phyloP scores from a whole-genome alignment of 2,329 filamentous ascomycete genomes.

The Colletotrichum sublineola region DNA sequence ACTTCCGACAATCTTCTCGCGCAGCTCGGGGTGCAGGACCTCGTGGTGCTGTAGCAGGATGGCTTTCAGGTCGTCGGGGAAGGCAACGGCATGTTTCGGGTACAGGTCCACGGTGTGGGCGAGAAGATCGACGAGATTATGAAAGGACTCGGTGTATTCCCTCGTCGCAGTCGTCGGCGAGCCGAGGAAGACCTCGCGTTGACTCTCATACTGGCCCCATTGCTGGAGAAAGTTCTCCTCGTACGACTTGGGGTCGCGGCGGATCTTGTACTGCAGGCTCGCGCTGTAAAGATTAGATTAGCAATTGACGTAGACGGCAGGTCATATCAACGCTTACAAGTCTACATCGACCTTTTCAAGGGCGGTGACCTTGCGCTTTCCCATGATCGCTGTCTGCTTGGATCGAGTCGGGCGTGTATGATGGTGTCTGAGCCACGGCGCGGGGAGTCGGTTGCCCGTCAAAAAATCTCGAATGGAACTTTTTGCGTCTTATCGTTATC shows the following conservation, averaged over 20 bases:
- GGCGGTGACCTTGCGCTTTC: constrained; percentile 89
- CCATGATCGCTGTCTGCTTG: constrained; percentile 64
- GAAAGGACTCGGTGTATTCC: constrained; percentile 84
- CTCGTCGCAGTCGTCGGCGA: constrained; percentile 83
- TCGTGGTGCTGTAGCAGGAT: constrained; percentile 88
- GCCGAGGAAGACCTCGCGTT: constrained; percentile 90
- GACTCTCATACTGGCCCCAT: constrained; percentile 91
- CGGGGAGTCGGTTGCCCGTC: constrained; percentile 19
- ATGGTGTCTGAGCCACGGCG: constrained; percentile 23
- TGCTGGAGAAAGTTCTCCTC: constrained; percentile 89
- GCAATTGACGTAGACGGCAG: constrained; percentile 37
- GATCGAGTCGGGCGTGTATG: constrained; percentile 3
- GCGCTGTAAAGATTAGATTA: constrained; percentile 67
- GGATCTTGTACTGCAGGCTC: constrained; percentile 92
- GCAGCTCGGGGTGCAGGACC: constrained; percentile 83
- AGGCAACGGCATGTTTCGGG: constrained; percentile 81
- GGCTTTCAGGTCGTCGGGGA: constrained; percentile 83
- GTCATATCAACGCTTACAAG: constrained; percentile 64
- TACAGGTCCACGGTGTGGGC: constrained; percentile 96
- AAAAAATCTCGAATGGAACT: constrained; percentile 26
- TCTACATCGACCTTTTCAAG: constrained; percentile 97
- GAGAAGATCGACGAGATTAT: constrained; percentile 93
- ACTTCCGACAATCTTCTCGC: constrained; percentile 95
- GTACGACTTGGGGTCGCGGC: constrained; percentile 90
- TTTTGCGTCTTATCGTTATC: constrained; percentile 23